Percentiles rank a stretch among this genome's conserved stretches.
Evolutionary conservation across 2,329 filamentous ascomycete genomes (phyloP).

Genomic region (Scolecobasidium constrictum): DNA sequence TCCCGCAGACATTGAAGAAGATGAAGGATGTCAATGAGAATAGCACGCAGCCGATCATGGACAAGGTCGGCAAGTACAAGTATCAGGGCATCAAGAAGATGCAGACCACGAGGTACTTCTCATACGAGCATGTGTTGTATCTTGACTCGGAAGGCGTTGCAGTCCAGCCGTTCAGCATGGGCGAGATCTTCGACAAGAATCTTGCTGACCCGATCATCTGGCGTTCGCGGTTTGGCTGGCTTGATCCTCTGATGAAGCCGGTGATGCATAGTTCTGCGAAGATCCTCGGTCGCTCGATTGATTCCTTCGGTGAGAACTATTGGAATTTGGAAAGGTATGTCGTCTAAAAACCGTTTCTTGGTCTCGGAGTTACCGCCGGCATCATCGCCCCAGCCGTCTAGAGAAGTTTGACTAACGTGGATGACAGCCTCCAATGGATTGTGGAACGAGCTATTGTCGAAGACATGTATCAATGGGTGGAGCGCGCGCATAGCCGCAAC

Average conservation of each 20-base stretch:
- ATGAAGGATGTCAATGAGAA: neutral
- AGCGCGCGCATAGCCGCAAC: neutral
- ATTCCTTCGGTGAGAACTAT: neutral
- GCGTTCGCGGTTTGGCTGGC: neutral
- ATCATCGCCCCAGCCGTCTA: neutral
- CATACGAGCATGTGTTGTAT: neutral
- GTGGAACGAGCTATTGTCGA: neutral
- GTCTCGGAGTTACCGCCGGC: no score
- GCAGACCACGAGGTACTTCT: neutral
- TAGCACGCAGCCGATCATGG: neutral
- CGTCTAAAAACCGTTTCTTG: no score
- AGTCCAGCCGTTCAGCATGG: neutral
- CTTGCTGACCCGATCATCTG: neutral
- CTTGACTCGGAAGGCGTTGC: neutral
- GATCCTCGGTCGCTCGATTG: neutral
- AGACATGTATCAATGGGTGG: slow-evolving; percentile 2
- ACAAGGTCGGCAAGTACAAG: neutral
- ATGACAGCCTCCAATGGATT: neutral
- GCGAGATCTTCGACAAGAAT: neutral
- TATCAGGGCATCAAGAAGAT: slow-evolving; percentile 3
- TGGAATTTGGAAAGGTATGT: no score
- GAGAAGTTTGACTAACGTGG: neutral
- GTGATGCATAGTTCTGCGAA: neutral
- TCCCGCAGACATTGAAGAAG: neutral
- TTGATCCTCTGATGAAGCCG: neutral